A percentile compares a stretch with the other conserved stretches of the same genome.
These are phyloP conservation scores for Calonectria montana DNA, from an alignment of 2,329 filamentous ascomycete genomes.

Conservation along the genomic window DNA sequence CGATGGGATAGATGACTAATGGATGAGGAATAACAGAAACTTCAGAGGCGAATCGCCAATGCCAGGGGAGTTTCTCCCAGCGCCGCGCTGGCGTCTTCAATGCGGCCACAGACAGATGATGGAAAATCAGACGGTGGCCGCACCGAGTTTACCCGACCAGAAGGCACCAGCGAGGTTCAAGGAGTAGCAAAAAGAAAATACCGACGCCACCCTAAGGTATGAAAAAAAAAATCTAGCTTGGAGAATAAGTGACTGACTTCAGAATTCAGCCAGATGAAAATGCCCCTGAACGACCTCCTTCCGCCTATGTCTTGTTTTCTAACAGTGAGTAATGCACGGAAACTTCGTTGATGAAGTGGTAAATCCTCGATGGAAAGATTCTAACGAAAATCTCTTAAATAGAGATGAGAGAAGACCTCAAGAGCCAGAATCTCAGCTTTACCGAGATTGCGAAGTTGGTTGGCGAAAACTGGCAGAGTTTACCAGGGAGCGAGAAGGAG, in stretches of 20 bases:
- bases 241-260: neutral
- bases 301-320: slow-evolving; percentile 87
- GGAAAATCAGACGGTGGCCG: slow-evolving; percentile 65
- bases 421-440: slow-evolving; percentile 81
- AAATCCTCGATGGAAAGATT: neutral
- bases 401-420: slow-evolving; percentile 83
- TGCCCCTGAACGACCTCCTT: slow-evolving; percentile 82
- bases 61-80: slow-evolving; percentile 72
- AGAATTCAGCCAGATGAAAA: slow-evolving; percentile 75
- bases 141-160: slow-evolving; percentile 59
- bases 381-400: slow-evolving; percentile 6
- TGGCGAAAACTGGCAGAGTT: slow-evolving; percentile 83
- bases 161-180: slow-evolving; percentile 56
- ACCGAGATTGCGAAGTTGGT: slow-evolving; percentile 87
- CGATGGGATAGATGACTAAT: slow-evolving; percentile 29
- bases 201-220: slow-evolving; percentile 79
- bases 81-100: slow-evolving; percentile 61
- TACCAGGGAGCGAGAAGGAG: slow-evolving; percentile 75
- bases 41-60: slow-evolving; percentile 86
- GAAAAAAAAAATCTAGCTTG: slow-evolving; percentile 24
- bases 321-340: slow-evolving; percentile 70
- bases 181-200: slow-evolving; percentile 77
- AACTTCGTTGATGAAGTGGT: neutral
- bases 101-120: slow-evolving; percentile 64
- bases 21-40: slow-evolving; percentile 66